A percentile compares a stretch with the other conserved stretches of the same genome.
phyloP scores from a whole-genome alignment of 345 rosid species.

The Xanthoceras sorbifolium region DNA sequence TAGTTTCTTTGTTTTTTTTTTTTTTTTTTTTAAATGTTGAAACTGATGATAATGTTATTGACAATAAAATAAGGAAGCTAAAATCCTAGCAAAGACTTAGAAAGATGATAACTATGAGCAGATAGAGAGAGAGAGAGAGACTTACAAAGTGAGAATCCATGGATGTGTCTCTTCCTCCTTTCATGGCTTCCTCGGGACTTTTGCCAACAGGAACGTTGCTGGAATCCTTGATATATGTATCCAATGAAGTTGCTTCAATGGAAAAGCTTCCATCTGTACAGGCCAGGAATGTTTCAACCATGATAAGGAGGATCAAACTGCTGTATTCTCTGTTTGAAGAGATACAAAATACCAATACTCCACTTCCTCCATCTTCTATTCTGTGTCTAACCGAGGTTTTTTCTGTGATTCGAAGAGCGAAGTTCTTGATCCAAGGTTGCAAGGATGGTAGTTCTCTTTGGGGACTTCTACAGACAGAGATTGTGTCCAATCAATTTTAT shows the following conservation, averaged over 20 bases:
- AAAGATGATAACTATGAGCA: constrained; percentile 23
- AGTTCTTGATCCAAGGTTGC: constrained; percentile 49
- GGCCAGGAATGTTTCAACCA: constrained; percentile 44
- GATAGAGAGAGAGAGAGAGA: constrained; percentile 4
- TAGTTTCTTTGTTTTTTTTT: constrained; percentile 6
- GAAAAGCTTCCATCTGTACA: constrained; percentile 54
- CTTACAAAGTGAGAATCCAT: constrained; percentile 5
- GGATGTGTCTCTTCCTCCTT: constrained; percentile 30
- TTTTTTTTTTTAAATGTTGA: too few species aligned
- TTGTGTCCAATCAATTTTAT: constrained; percentile 51
- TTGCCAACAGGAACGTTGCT: constrained; percentile 47
- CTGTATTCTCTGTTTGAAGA: constrained; percentile 62
- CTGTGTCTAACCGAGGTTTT: constrained; percentile 61
- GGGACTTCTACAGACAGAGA: constrained; percentile 44
- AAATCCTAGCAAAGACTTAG: not conserved
- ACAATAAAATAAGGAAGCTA: not conserved
- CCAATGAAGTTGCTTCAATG: constrained; percentile 49
- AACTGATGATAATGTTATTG: not conserved
- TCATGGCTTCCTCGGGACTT: constrained; percentile 44
- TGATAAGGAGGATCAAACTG: constrained; percentile 60
- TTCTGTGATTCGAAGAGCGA: constrained; percentile 50
- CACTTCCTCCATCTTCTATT: constrained; percentile 57
- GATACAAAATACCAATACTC: constrained; percentile 37
- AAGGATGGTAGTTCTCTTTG: constrained; percentile 55
- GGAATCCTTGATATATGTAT: constrained; percentile 48